Evolutionary conservation across 305 asterid species (phyloP).

Genomic region (Fraxinus platypoda): DNA sequence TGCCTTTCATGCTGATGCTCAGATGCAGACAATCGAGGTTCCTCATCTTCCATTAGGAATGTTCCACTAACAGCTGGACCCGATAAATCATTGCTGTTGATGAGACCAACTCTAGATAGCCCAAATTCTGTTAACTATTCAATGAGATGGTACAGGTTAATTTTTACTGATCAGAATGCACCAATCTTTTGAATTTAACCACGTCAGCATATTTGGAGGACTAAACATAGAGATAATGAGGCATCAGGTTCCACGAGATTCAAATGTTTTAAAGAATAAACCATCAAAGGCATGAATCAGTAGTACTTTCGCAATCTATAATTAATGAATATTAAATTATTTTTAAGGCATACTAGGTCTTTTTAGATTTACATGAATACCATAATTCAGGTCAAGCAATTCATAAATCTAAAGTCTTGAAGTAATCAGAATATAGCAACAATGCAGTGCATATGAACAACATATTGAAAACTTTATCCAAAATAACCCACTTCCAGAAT

Average conservation of each 20-base stretch:
- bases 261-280: slow-evolving; percentile 12
- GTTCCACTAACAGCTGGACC: no score
- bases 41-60: no score
- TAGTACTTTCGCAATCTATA: not conserved
- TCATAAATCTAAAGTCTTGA: not conserved
- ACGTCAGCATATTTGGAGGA: slow-evolving; percentile 11
- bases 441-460: not conserved
- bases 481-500: not conserved
- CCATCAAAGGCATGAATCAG: not conserved
- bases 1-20: no score
- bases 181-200: slow-evolving; percentile 15
- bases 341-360: not conserved
- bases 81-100: no score
- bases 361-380: not conserved
- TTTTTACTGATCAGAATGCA: slow-evolving; percentile 18
- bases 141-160: not conserved
- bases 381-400: not conserved
- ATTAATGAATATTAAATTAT: slow-evolving; percentile 5
- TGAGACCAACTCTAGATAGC: not conserved
- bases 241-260: slow-evolving; percentile 8
- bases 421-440: not conserved
- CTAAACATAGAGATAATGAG: slow-evolving; percentile 1
- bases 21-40: no score
- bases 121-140: not conserved
- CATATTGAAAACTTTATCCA: not conserved